phyloP scores from a whole-genome alignment of 257 asterid species.

The Solanum verrucosum region DNA sequence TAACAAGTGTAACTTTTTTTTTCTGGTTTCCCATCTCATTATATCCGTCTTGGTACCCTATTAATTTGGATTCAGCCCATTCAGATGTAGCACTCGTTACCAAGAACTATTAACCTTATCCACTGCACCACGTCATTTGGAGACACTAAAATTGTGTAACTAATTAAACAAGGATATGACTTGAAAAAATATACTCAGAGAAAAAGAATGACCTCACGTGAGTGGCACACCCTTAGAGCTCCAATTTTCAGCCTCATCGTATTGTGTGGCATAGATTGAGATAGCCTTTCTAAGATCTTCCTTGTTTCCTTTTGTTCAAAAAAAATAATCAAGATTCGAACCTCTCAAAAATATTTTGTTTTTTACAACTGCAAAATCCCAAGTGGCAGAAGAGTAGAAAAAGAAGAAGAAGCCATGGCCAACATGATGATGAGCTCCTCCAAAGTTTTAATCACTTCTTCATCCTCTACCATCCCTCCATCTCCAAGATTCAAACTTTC shows the following conservation, averaged over 20 bases:
- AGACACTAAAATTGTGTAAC: background rate
- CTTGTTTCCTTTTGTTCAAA: background rate
- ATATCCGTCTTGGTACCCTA: background rate
- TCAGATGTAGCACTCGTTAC: too few relatives aligned
- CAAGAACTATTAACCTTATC: too few relatives aligned
- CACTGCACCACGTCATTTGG: fast-evolving
- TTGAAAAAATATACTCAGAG: background rate
- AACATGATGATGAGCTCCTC: constrained; percentile 66
- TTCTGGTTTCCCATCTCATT: background rate
- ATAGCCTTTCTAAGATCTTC: constrained; percentile 20
- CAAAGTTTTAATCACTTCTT: constrained; percentile 22
- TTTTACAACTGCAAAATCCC: background rate
- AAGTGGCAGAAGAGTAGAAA: background rate
- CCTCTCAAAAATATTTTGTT: background rate
- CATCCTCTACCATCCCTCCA: constrained; percentile 12
- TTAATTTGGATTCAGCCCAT: too few relatives aligned
- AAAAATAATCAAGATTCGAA: background rate
- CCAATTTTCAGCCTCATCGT: constrained; percentile 19
- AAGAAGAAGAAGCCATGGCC: constrained; percentile 41
- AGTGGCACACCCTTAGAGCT: background rate
- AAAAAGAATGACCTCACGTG: background rate
- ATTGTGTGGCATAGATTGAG: constrained; percentile 48
- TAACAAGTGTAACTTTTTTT: background rate
- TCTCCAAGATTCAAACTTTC: constrained; percentile 33
- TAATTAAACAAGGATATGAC: background rate